Evolutionary conservation across 805 yeast species (phyloP).

Genomic region (Candida cerambycidarum): DNA sequence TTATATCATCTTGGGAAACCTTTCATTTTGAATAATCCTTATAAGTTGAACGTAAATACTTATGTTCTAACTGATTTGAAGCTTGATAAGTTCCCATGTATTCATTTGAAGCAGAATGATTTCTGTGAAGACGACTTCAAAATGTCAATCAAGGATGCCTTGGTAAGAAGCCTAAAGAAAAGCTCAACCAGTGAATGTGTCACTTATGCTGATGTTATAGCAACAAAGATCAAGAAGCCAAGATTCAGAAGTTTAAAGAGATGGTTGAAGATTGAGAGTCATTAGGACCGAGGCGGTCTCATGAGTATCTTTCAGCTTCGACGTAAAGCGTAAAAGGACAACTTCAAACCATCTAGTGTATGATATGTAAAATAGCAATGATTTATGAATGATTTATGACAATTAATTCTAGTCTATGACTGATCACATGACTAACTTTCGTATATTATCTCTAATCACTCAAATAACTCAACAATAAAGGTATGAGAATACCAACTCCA

Average conservation of each 20-base stretch:
- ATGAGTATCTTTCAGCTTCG: too few species aligned
- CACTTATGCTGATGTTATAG: slow-evolving; percentile 13
- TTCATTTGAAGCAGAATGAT: slow-evolving; percentile 10
- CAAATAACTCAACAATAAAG: slow-evolving; percentile 24
- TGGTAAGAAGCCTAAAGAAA: not conserved
- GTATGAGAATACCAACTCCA: slow-evolving; percentile 27
- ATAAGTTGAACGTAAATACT: slow-evolving; percentile 2
- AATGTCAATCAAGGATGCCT: not conserved
- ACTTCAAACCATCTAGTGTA: not conserved
- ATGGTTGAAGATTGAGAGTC: not conserved
- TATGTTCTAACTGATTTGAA: slow-evolving; percentile 10
- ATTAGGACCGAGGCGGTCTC: too few species aligned
- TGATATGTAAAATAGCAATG: not conserved
- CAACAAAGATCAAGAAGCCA: slow-evolving; percentile 3
- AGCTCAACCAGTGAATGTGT: slow-evolving; percentile 2
- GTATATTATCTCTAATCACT: too few species aligned
- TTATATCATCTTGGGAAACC: slow-evolving; percentile 16
- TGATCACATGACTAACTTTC: too few species aligned
- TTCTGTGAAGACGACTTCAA: not conserved
- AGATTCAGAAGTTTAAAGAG: not conserved
- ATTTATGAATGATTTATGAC: too few species aligned
- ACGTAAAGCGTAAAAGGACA: too few species aligned
- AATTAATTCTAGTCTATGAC: too few species aligned
- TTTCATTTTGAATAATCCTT: slow-evolving; percentile 3
- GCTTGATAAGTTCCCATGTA: slow-evolving; percentile 12